Conservation (phyloP, 306 rosid genomes). For the Luffa aegyptiaca region DNA sequence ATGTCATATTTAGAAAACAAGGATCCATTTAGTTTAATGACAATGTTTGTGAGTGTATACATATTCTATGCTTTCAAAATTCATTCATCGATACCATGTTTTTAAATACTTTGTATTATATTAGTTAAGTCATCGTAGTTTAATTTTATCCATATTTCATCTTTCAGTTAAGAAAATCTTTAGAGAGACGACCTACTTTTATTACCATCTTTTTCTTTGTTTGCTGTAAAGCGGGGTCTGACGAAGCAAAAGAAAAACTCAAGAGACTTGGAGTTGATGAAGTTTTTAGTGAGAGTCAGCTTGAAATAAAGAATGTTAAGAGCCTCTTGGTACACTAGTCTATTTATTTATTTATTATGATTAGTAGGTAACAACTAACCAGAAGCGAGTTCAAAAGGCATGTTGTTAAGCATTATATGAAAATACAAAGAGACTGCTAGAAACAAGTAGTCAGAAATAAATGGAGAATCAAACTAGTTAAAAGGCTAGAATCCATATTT, state of each 20-base stretch:
- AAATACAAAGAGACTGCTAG: not conserved
- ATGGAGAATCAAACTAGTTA: not conserved
- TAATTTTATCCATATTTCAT: not conserved
- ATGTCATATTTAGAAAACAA: too few species aligned
- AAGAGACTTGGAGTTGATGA: constrained; percentile 64
- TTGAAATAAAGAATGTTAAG: constrained; percentile 78
- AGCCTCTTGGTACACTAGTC: constrained; percentile 53
- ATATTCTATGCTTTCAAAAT: too few species aligned
- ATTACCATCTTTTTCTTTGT: not conserved
- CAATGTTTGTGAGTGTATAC: too few species aligned
- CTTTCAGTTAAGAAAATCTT: not conserved
- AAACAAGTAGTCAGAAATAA: not conserved
- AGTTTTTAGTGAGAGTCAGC: constrained; percentile 65
- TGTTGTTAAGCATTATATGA: not conserved
- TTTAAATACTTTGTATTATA: not conserved
- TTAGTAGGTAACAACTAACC: not conserved
- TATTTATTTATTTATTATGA: not conserved
- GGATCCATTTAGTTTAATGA: too few species aligned
- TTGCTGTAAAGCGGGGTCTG: constrained; percentile 48
- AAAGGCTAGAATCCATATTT: too few species aligned
- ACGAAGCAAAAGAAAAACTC: constrained; percentile 68
- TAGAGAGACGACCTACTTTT: constrained; percentile 1
- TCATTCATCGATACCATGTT: too few species aligned
- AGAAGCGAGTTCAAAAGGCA: not conserved
- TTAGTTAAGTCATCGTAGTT: not conserved